Evolutionary conservation across 805 yeast species (phyloP), one percentile per base, ranked within the genome.

Genomic region (Sungouiella blattae): DNA sequence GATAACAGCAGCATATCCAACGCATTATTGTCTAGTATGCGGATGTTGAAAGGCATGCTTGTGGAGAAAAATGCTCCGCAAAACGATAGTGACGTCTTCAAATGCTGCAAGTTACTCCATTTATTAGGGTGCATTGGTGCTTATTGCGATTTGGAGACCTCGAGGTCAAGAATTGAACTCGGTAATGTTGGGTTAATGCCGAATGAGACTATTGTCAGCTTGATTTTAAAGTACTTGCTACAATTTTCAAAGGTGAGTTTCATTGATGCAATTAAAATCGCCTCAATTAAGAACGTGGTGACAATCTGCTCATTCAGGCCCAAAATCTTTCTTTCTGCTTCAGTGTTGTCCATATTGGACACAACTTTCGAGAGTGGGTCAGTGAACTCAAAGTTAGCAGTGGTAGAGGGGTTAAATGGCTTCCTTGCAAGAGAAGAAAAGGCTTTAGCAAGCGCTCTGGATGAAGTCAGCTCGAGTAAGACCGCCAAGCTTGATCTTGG

Each of bases 81-180:
- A 24, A 16, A 18, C 8, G 18, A 4, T 28, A 45, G 36, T 68
- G 2, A 77, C 69, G 43, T 32, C 4, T 33, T 36, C 6, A 52
- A 44, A 27, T 47, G 82, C 3, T 69, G 70, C 15, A 71, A 85
- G 39, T 55, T 87, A 5, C 51, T 87, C 1, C 75, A 74, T 47
- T 58, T 87, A 15, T 53, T 85, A 4, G 89, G 95, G 0, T 73
- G 75, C 28, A 77, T 87, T 59, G 94, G 89, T 0, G 68, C 81
- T 30, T 73, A 71, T 44, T 84, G 93, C 44, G 60, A 75, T n/a
- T 70, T 86, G 36, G 83, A 78, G 36, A 55, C 52, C 4, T 58
- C 66, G 31, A 51, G 71, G 11, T 56, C 53, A 0, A 33, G 66
- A 1, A 77, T 80, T 43, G 22, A 57, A 11, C 54, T 53, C 6